Conservation (phyloP, 192 early-diverging fungal genomes). For the Backusella macrospora region DNA sequence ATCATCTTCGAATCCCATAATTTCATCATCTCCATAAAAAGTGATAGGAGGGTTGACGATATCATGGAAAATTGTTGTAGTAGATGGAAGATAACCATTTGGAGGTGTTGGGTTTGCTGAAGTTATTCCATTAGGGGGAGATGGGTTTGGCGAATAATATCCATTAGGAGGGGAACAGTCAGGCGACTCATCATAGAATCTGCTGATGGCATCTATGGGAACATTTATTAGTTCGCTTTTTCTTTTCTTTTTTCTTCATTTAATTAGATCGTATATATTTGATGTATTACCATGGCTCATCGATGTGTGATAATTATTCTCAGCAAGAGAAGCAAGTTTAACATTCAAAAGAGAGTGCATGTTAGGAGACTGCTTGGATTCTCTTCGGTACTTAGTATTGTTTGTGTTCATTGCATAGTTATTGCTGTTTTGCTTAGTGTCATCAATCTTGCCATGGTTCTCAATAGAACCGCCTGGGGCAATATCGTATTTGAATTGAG, state of each 20-base stretch:
- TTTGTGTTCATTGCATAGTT: neutral
- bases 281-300: constrained; percentile 20
- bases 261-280: constrained; percentile 3
- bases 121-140: constrained; percentile 15
- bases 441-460: neutral
- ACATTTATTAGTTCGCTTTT: neutral
- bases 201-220: constrained; percentile 17
- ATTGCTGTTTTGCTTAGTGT: neutral
- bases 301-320: constrained; percentile 11
- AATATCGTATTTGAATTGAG: constrained; percentile 68
- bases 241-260: neutral
- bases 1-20: constrained; percentile 17
- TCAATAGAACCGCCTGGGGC: constrained; percentile 17
- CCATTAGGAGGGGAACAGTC: constrained; percentile 22
- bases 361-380: constrained; percentile 14
- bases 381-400: constrained; percentile 2
- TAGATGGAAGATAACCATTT: constrained; percentile 13
- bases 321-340: constrained; percentile 15
- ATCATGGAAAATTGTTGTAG: constrained; percentile 6
- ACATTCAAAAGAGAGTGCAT: constrained; percentile 23
- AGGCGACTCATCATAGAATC: constrained; percentile 20
- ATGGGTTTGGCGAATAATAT: constrained; percentile 22
- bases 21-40: constrained; percentile 10
- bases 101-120: constrained; percentile 23
- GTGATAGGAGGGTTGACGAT: constrained; percentile 17